Base-by-base conservation (phyloP, 176 grass and related monocot genomes). In the Oryza brachyantha region DNA sequence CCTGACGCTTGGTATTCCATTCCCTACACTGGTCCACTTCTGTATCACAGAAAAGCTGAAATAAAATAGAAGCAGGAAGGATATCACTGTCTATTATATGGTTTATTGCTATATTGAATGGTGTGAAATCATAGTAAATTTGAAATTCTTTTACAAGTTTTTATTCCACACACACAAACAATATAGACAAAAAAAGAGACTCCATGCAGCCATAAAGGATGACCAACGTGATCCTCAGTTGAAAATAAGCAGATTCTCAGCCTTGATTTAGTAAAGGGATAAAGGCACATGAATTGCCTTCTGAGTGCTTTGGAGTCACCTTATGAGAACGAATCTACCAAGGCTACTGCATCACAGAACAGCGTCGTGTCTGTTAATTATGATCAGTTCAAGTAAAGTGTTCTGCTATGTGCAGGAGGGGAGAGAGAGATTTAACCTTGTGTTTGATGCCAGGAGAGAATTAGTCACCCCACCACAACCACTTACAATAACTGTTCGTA, bases 41-140 rank as follows among this genome's bases (percentile, higher is more conserved):
- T 80, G 92, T 89, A 83, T 97, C 95, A 90, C 95, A 94, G 74
- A 92, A 94, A 43, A 97, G 69, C 95, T 97, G 89, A 90, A 92
- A 85, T 54, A 76, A 76, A 46, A 52, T 27, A 64, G 35, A 79
- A 68, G 16, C 39, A 83, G 16, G 65, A 63, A 70, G 2, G 28
- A 39, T 50, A 81, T 77, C 27, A 81, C 64, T 85, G 73, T 55
- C 73, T 36, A 68, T 39, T 61, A 72, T 29, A 85, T 48, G 29
- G 55, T 35, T 67, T 42, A 48, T 67, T 35, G 48, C 22, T 64
- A 39, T 70, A 50, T 24, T 16, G 43, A 59, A 77, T 12, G 69
- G 50, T 68, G 40, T 35, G 17, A 70, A 83, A 28, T 75, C n/a
- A 6, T 28, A 58, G 11, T 54, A 81, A 70, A 37, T 3, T 57